Evolutionary conservation across 495 filamentous ascomycete genomes (phyloP).

Genomic region (Penicillium ucsense): DNA sequence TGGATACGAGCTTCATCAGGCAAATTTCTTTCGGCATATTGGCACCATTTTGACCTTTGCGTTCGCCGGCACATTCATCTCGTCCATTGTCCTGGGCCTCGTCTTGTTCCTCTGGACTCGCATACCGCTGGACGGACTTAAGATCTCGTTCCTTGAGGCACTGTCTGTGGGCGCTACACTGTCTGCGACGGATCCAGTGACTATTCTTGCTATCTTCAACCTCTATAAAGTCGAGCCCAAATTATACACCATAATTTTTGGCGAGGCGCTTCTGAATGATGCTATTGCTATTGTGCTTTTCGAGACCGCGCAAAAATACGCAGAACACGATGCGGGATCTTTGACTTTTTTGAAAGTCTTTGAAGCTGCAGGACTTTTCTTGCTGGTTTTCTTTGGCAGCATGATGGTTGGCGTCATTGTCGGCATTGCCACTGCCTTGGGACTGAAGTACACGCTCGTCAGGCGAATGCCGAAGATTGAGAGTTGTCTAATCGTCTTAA

Average conservation of each 20-base stretch:
- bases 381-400: conserved; percentile 91
- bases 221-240: conserved; percentile 98
- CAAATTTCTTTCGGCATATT: conserved; percentile 97
- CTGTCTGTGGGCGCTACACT: conserved; percentile 92
- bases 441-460: conserved; percentile 87
- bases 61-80: conserved; percentile 95
- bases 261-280: conserved; percentile 96
- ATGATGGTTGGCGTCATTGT: conserved; percentile 79
- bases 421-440: conserved; percentile 75
- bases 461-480: conserved; percentile 91
- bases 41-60: conserved; percentile 98
- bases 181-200: conserved; percentile 94
- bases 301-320: conserved; percentile 88
- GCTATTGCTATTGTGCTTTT: conserved; percentile 97
- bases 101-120: conserved; percentile 83
- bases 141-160: conserved; percentile 85
- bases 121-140: conserved; percentile 73
- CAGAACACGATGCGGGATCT: conserved; percentile 48
- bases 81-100: conserved; percentile 80
- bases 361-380: conserved; percentile 87
- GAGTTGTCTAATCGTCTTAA: conserved; percentile 85
- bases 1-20: conserved; percentile 94
- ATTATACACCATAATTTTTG: conserved; percentile 95
- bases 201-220: conserved; percentile 97
- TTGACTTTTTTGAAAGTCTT: conserved; percentile 69